Percentiles rank a stretch among this genome's conserved stretches.
phyloP scores from a whole-genome alignment of 1,139 yeast genomes.

The Williopsis jadinii region DNA sequence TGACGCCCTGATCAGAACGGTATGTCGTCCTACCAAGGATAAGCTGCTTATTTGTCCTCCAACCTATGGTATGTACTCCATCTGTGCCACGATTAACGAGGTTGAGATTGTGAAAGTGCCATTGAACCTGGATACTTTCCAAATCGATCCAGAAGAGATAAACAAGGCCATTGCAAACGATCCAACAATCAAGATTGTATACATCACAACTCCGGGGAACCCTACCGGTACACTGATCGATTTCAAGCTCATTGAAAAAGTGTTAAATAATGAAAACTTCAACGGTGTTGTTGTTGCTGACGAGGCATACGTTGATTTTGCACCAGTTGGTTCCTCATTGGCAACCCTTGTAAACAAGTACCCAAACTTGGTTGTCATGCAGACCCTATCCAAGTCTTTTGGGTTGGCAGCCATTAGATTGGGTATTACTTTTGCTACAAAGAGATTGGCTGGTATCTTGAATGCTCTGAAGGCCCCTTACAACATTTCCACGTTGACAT shows the following conservation, averaged over 20 bases:
- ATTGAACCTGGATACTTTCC: conserved; percentile 53
- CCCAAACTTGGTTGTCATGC: conserved; percentile 82
- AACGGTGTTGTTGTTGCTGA: conserved; percentile 83
- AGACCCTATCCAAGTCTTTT: conserved; percentile 89
- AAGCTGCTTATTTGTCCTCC: conserved; percentile 88
- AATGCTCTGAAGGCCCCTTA: conserved; percentile 95
- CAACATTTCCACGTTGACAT: conserved; percentile 78
- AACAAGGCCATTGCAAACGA: conserved; percentile 47
- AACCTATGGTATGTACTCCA: conserved; percentile 94
- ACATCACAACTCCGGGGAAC: conserved; percentile 97
- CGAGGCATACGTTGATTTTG: conserved; percentile 92
- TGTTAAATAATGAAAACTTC: conserved; percentile 51
- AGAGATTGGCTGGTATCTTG: conserved; percentile 54
- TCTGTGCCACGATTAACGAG: conserved; percentile 87
- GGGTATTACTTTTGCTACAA: conserved; percentile 68
- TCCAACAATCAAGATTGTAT: conserved; percentile 59
- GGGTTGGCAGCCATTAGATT: conserved; percentile 93
- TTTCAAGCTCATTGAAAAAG: conserved; percentile 38
- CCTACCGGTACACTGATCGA: conserved; percentile 76
- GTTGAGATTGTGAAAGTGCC: conserved; percentile 73
- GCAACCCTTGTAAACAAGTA: conserved; percentile 77
- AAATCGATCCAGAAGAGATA: conserved; percentile 54
- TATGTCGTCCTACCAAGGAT: conserved; percentile 76
- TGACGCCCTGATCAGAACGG: conserved; percentile 79
- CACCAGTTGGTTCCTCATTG: conserved; percentile 59